Conservation (phyloP, 176 grass and related monocot species). For the Microstegium vimineum region DNA sequence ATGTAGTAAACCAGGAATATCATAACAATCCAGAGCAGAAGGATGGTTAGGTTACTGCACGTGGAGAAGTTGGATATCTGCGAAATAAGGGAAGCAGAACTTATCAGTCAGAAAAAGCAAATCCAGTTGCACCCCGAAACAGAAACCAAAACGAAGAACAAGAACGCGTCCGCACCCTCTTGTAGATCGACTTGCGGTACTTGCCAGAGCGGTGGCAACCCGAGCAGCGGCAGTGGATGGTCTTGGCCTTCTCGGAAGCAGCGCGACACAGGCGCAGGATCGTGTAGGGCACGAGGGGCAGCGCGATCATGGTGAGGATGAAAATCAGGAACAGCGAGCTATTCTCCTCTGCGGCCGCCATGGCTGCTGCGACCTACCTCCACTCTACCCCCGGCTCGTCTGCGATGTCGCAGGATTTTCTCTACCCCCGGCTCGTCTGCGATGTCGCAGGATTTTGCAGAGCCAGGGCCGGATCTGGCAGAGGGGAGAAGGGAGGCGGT, state of each 20-base stretch:
- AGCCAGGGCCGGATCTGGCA: conserved; percentile 12
- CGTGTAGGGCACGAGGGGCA: conserved; percentile 91
- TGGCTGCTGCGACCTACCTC: conserved; percentile 20
- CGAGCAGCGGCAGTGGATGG: conserved; percentile 85
- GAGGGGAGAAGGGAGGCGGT: background rate
- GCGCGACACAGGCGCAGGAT: conserved; percentile 58
- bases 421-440: background rate
- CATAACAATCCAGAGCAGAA: conserved; percentile 90
- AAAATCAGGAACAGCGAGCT: conserved; percentile 93
- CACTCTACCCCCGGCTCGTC: background rate
- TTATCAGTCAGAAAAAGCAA: background rate
- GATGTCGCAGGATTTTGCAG: background rate
- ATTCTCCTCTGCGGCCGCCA: conserved; percentile 91
- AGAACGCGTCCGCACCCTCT: conserved; percentile 41
- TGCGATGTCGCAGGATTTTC: background rate
- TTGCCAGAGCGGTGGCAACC: conserved; percentile 80
- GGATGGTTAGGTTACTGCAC: conserved; percentile 72
- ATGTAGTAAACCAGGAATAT: conserved; percentile 93
- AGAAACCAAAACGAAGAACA: background rate
- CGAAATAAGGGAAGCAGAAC: background rate
- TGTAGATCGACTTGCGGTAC: conserved; percentile 96
- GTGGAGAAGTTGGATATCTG: conserved; percentile 99
- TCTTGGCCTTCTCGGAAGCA: conserved; percentile 72
- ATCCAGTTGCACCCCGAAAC: background rate
- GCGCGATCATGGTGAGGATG: conserved; percentile 94